Evolutionary conservation across 2,329 filamentous ascomycete species (phyloP), one percentile per base, ranked within the genome.

Genomic region (Diplodia scrobiculata): DNA sequence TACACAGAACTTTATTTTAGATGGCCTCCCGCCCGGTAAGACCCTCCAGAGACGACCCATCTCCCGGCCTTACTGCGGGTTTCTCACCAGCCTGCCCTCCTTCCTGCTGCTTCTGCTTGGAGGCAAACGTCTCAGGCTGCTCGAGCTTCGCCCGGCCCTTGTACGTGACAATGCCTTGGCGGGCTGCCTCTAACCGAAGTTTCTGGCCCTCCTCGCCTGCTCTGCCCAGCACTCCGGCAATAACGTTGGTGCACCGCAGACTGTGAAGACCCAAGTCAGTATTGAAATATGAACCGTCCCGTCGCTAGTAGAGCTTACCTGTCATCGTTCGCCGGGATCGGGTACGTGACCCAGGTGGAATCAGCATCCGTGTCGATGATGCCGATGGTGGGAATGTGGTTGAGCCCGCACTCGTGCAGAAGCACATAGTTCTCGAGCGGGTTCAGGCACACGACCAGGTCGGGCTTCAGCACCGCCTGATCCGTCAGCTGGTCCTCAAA

Each of bases 261-360:
- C 92, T 96, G 68, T 77, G 70, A 80, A 75, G 51, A 41, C 41
- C 19, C n/a, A 29, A 34, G 17, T 38, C 52, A 25, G 65, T 36
- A 10, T 29, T 21, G 14, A 41, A 21, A 3, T 10, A 25, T n/a
- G 17, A 34, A 21, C 32, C 38, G n/a, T 19, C 2, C n/a, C 50
- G 41, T 32, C 52, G 45, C 58, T 34, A 34, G 19, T 14, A 19
- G 58, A 34, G 25, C 59, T 62, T 45, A 91, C 89, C 89, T 92
- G 83, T 99, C 95, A 75, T 99, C 95, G 77, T 99, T 99, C 60
- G 92, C 92, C 1, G 95, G 95, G 71, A 99, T 97, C 14, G 91
- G 91, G 76, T 99, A 99, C 3, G 95, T 98, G 60, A 98, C 92
- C 87, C 91, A 94, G 0, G 91, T 91, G 0, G 95, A 91, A 78